These are phyloP conservation scores for Coemansia sp. DNA, from an alignment of 192 early-diverging fungal species.

Conservation along the genomic window DNA sequence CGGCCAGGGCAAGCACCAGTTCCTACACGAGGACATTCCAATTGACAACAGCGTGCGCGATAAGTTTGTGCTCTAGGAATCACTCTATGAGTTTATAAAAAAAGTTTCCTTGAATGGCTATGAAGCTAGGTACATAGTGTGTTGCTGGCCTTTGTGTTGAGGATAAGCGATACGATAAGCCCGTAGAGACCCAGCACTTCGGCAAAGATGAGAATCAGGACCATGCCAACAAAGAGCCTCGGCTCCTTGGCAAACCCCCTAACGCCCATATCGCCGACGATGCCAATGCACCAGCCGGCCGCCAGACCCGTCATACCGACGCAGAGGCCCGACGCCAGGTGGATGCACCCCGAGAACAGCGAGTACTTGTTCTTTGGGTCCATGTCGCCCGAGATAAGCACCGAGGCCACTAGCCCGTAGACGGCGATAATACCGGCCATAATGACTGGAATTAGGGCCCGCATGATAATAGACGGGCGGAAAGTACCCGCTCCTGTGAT, in stretches of 20 bases:
- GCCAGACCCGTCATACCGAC: conserved; percentile 91
- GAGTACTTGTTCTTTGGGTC: conserved; percentile 43
- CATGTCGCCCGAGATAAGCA: conserved; percentile 77
- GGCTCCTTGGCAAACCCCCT: conserved; percentile 88
- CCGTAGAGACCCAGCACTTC: conserved; percentile 98
- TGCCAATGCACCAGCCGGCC: conserved; percentile 95
- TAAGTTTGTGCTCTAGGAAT: conserved; percentile 44
- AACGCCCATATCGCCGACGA: conserved; percentile 95
- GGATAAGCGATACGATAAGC: conserved; percentile 93
- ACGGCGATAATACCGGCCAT: conserved; percentile 99
- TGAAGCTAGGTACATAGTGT: conserved; percentile 31
- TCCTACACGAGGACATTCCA: conserved; percentile 67
- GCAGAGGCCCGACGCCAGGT: conserved; percentile 87
- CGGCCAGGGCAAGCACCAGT: conserved; percentile 65
- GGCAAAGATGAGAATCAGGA: conserved; percentile 98
- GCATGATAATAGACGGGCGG: conserved; percentile 87
- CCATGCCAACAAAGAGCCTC: conserved; percentile 87
- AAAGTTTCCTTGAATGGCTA: not conserved
- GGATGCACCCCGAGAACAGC: conserved; percentile 73
- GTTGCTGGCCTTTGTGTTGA: conserved; percentile 87
- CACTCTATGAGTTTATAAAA: not conserved
- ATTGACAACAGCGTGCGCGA: conserved; percentile 32
- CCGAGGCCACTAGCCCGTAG: conserved; percentile 95
- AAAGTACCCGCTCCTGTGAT: conserved; percentile 94
- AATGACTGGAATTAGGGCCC: conserved; percentile 91